Evolutionary conservation across 345 rosid species (phyloP).

Genomic region (Cardamine chenopodiifolia): DNA sequence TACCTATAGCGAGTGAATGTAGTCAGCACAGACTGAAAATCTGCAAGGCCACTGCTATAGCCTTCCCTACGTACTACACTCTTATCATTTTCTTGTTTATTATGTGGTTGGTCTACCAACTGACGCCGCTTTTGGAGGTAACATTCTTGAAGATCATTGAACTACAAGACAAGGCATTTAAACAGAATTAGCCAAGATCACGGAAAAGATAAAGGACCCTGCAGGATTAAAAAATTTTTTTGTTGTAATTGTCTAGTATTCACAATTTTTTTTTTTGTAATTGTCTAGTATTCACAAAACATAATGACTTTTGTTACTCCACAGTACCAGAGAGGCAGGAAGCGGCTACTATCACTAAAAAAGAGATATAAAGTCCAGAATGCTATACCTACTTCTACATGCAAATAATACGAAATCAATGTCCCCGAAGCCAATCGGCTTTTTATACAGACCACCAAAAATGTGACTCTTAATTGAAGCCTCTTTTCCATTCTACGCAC

Average conservation of each 20-base stretch:
- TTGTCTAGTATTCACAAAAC: background rate
- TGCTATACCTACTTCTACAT: background rate
- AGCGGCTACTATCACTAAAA: constrained; percentile 8
- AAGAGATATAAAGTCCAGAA: constrained; percentile 11
- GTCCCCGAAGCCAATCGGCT: background rate
- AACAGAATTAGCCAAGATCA: constrained; percentile 18
- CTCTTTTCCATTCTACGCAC: constrained; percentile 1
- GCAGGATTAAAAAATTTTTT: background rate
- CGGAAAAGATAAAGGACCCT: background rate
- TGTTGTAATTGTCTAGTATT: too few species aligned
- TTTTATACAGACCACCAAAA: constrained; percentile 4
- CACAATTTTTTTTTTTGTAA: background rate
- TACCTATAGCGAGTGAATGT: constrained; percentile 94
- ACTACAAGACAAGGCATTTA: constrained; percentile 50
- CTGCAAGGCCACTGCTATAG: constrained; percentile 81
- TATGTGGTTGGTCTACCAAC: constrained; percentile 58
- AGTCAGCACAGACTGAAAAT: constrained; percentile 84
- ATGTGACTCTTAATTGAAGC: background rate
- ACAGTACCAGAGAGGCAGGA: constrained; percentile 9
- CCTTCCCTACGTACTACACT: constrained; percentile 72
- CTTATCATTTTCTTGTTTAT: constrained; percentile 64
- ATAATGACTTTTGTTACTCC: constrained; percentile 8
- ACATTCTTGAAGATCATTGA: constrained; percentile 91
- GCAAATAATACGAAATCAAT: constrained; percentile 2
- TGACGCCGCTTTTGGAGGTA: constrained; percentile 95